A percentile compares a stretch with the other conserved stretches of the same genome.
Conservation (phyloP, 257 asterid species). For the Gentiana macrophylla region DNA sequence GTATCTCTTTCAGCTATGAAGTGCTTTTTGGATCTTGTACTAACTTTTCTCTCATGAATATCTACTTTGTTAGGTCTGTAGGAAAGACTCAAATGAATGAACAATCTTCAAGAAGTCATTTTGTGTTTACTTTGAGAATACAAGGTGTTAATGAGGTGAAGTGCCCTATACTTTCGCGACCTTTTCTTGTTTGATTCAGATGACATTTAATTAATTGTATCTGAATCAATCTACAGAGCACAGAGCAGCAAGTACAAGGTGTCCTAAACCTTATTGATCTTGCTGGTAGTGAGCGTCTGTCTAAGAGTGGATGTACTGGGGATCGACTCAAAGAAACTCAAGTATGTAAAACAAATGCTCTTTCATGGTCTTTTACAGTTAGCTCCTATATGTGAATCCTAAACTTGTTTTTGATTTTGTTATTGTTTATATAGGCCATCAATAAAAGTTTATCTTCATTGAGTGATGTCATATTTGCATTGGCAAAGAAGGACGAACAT, state of each 20-base stretch:
- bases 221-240: conserved; percentile 32
- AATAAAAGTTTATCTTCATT: conserved; percentile 83
- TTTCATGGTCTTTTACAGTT: conserved; percentile 1
- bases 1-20: no score
- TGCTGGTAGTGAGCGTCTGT: conserved; percentile 98
- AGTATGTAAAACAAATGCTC: conserved; percentile 24
- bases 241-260: conserved; percentile 92
- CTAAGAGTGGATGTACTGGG: conserved; percentile 89
- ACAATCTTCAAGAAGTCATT: conserved; percentile 88
- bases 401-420: background rate
- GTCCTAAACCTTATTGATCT: conserved; percentile 82
- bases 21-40: no score
- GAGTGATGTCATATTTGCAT: conserved; percentile 85
- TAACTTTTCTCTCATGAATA: conserved; percentile 3
- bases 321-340: conserved; percentile 95
- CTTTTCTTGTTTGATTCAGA: no score
- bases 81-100: conserved; percentile 96
- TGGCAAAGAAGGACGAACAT: conserved; percentile 94
- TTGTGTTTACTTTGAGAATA: conserved; percentile 79
- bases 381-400: conserved; percentile 1
- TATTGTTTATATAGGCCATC: conserved; percentile 49
- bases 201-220: background rate
- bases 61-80: conserved; percentile 47
- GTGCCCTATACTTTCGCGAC: no score
- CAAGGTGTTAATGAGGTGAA: conserved; percentile 78